Conservation (phyloP, 345 rosid genomes). For the Acer saccharum region DNA sequence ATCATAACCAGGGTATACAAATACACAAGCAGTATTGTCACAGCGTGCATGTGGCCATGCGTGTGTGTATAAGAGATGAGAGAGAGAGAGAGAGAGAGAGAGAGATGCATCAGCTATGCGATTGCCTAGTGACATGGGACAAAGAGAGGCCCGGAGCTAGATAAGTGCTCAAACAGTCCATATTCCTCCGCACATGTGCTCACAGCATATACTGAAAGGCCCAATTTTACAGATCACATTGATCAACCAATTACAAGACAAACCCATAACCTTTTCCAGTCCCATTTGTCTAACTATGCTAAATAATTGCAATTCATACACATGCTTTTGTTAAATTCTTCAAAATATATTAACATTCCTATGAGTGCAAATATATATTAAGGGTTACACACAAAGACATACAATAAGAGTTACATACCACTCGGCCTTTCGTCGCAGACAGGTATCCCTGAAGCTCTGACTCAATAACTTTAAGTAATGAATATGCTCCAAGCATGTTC, state of each 20-base stretch:
- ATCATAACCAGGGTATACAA: not conserved
- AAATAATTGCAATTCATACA: not conserved
- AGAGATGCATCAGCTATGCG: not conserved
- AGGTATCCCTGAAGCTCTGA: conserved; percentile 87
- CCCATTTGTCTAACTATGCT: not conserved
- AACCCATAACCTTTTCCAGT: not conserved
- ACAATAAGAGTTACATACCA: conserved; percentile 48
- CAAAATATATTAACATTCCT: not conserved
- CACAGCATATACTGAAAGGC: not conserved
- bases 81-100: no score
- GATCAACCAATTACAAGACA: not conserved
- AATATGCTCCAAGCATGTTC: conserved; percentile 89
- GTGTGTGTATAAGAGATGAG: no score
- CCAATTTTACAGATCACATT: not conserved
- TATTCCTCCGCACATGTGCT: not conserved
- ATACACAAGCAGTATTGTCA: no score
- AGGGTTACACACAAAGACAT: conserved; percentile 2
- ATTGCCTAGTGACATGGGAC: not conserved
- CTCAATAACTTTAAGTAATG: conserved; percentile 83
- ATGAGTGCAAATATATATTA: not conserved
- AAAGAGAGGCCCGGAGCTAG: not conserved
- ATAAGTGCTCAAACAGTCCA: not conserved
- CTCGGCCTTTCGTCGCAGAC: conserved; percentile 83
- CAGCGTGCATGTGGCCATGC: no score
- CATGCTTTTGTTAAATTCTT: not conserved